Conservation (phyloP, 495 filamentous ascomycete species). For the Margaritispora aquatica region DNA sequence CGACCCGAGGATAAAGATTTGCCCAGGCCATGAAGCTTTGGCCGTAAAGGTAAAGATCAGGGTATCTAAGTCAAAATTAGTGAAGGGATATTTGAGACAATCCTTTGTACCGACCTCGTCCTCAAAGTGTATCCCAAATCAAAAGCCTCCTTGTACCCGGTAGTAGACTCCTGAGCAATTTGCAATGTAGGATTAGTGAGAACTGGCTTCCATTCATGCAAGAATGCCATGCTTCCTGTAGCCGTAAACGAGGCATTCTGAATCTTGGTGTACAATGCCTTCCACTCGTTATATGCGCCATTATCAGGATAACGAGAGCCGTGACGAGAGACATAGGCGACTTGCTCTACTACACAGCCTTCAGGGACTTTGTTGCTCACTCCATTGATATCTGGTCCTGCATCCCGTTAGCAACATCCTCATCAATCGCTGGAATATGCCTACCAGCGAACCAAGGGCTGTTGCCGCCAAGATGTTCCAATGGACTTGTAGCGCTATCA, state of each 20-base stretch:
- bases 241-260: conserved; percentile 39
- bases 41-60: conserved; percentile 48
- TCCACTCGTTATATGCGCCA: conserved; percentile 47
- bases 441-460: conserved; percentile 46
- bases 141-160: conserved; percentile 48
- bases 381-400: conserved; percentile 46
- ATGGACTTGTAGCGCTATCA: conserved; percentile 30
- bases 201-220: conserved; percentile 45
- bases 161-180: conserved; percentile 43
- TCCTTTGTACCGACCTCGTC: conserved; percentile 14
- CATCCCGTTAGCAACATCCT: neutral
- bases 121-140: conserved; percentile 33
- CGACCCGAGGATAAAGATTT: conserved; percentile 48
- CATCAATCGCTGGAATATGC: neutral
- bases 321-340: conserved; percentile 47
- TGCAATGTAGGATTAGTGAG: conserved; percentile 40
- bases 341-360: conserved; percentile 47
- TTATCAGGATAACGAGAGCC: conserved; percentile 51
- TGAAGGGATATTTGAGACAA: neutral
- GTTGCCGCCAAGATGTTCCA: conserved; percentile 46
- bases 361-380: conserved; percentile 41
- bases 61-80: conserved; percentile 32
- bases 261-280: conserved; percentile 38
- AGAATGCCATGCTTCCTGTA: conserved; percentile 36
- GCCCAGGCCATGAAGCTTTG: conserved; percentile 49